Percentiles rank a stretch among this genome's conserved stretches.
Evolutionary conservation across 495 filamentous ascomycete genomes (phyloP).

Genomic region (Daldinia childiae): DNA sequence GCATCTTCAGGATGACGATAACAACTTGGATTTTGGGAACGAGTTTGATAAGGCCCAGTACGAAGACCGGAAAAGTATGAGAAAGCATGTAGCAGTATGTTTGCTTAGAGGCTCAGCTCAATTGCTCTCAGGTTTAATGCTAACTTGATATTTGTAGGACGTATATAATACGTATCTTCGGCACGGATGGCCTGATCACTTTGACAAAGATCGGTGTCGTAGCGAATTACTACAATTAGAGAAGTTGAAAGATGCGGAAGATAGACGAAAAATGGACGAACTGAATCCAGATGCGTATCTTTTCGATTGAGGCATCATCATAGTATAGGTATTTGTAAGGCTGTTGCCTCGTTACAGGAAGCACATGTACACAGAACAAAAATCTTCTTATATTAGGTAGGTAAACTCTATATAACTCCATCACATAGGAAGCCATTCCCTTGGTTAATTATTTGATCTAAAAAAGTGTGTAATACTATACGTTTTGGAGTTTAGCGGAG

Average conservation of each 20-base stretch:
- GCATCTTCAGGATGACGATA: not conserved
- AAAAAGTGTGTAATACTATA: no score
- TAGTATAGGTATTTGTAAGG: not conserved
- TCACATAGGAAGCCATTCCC: no score
- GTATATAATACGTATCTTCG: constrained; percentile 21
- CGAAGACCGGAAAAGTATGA: not conserved
- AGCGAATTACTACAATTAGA: constrained; percentile 11
- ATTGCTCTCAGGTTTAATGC: not conserved
- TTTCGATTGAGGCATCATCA: not conserved
- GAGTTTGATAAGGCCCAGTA: not conserved
- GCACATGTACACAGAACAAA: no score
- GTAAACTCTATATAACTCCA: no score
- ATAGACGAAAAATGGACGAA: constrained; percentile 1
- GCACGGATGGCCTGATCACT: constrained; percentile 15
- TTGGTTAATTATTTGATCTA: no score
- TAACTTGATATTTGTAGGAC: constrained; percentile 8
- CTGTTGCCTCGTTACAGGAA: not conserved
- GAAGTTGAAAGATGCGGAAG: not conserved
- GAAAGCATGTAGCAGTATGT: constrained; percentile 2
- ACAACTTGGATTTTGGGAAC: not conserved
- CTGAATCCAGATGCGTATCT: constrained; percentile 6
- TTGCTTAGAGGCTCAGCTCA: not conserved
- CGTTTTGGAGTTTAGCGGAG: no score
- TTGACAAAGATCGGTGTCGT: constrained; percentile 19
- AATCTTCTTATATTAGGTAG: no score